phyloP scores from a whole-genome alignment of 2,329 filamentous ascomycete genomes.

The Cordyceps farinosa region DNA sequence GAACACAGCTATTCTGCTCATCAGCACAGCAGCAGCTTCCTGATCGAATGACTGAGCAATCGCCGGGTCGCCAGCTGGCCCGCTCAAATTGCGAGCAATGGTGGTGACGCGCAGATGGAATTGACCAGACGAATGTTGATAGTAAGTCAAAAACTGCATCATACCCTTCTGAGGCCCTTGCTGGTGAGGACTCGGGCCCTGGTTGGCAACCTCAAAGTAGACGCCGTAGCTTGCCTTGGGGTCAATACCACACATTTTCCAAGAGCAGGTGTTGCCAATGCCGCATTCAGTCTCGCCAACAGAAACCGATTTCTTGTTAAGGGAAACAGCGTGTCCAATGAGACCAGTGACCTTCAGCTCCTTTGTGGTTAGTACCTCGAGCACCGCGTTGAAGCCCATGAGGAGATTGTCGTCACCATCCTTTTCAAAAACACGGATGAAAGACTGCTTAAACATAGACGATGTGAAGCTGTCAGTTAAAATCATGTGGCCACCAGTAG shows the following conservation, averaged over 20 bases:
- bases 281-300: constrained; percentile 98
- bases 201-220: constrained; percentile 96
- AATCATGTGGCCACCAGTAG: constrained; percentile 96
- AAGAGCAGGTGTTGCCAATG: constrained; percentile 96
- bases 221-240: constrained; percentile 90
- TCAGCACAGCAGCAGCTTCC: constrained; percentile 93
- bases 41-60: constrained; percentile 98
- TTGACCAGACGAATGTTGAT: constrained; percentile 94
- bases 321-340: constrained; percentile 91
- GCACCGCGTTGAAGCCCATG: constrained; percentile 96
- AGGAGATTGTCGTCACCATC: constrained; percentile 89
- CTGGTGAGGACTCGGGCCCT: constrained; percentile 82
- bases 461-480: constrained; percentile 97
- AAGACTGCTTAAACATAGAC: constrained; percentile 99
- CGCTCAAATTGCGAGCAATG: constrained; percentile 84
- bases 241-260: constrained; percentile 99
- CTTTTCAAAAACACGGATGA: constrained; percentile 95
- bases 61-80: constrained; percentile 88
- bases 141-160: constrained; percentile 98
- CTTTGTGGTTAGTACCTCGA: constrained; percentile 96
- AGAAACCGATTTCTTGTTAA: constrained; percentile 97
- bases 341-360: constrained; percentile 96
- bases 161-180: constrained; percentile 87
- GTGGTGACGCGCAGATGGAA: constrained; percentile 96
- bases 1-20: constrained; percentile 99